phyloP scores from a whole-genome alignment of 2,329 filamentous ascomycete genomes.

The Orbilia ellipsospora region DNA sequence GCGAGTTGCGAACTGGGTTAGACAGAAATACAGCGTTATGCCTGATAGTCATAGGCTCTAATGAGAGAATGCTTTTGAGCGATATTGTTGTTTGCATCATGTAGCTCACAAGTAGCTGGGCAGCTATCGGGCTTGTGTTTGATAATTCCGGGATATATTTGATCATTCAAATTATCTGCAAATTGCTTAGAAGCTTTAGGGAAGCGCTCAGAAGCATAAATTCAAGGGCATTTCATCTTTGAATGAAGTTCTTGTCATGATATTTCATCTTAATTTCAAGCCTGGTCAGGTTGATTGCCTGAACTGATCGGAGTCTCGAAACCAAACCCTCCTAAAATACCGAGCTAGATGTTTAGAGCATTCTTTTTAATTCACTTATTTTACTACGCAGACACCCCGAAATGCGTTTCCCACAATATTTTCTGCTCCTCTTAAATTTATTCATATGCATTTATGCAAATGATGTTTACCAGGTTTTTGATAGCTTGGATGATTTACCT shows the following conservation, averaged over 20 bases:
- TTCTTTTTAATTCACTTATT: no score
- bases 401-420: neutral
- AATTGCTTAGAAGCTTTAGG: neutral
- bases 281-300: neutral
- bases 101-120: neutral
- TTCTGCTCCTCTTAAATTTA: neutral
- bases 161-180: neutral
- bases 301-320: neutral
- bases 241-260: neutral
- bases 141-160: neutral
- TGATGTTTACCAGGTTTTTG: neutral
- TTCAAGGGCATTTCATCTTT: neutral
- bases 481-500: neutral
- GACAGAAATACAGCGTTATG: neutral
- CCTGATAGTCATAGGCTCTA: neutral
- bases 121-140: no score
- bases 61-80: no score
- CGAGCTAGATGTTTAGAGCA: no score
- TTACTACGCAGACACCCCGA: no score
- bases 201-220: slow-evolving; percentile 1
- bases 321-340: no score
- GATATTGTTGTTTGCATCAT: no score
- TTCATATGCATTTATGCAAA: neutral
- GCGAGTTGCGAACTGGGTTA: neutral
- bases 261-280: neutral